Base-by-base conservation (phyloP, 2,329 filamentous ascomycete genomes). In the Metarhizium brunneum region DNA sequence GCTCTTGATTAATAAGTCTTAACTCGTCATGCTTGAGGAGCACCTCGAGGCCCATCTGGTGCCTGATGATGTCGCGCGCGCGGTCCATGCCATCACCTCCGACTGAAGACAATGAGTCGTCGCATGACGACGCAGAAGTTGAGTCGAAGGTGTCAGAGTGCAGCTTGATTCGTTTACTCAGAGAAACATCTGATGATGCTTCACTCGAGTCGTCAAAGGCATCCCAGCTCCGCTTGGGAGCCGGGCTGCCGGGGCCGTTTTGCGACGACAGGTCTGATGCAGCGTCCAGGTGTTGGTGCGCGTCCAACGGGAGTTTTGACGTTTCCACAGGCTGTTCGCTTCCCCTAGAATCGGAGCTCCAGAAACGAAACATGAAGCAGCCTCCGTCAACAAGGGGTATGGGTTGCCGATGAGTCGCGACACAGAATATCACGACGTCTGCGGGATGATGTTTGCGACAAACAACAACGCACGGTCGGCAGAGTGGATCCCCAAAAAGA, bases 11-110 rank as follows among this genome's bases (percentile, higher is more conserved):
- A 70, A 97, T 96, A 62, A 96, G 79, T 56, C 92, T 89, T 57
- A 97, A 75, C 75, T 99, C 94, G 65, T 94, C 85, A 72, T 99
- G 94, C 77, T 96, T 97, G 68, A 95, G 76, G 60, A 97, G 75
- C 54, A 97, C 92, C 74, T 96, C 92, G 61, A 94, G 82, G 65
- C 91, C 89, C 70, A 97, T 87, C 71, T 96, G 88, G 59, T 90
- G 85, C 67, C 91, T 86, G 67, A 97, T 87, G 40, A 81, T 80
- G 63, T 92, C 85, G 66, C 83, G 83, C 60, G 87, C 80, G 56
- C 74, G 76, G 42, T 85, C 74, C 63, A 80, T 59, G 61, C 48
- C 38, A 48, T 38, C 53, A 47, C 8, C n/a, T 6, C n/a, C 25
- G 18, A 45, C 11, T 13, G 49, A 36, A 18, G 32, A 40, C 14